These are phyloP conservation scores for Colletotrichum graminicola DNA, from an alignment of 2,329 filamentous ascomycete species.

Conservation along the genomic window DNA sequence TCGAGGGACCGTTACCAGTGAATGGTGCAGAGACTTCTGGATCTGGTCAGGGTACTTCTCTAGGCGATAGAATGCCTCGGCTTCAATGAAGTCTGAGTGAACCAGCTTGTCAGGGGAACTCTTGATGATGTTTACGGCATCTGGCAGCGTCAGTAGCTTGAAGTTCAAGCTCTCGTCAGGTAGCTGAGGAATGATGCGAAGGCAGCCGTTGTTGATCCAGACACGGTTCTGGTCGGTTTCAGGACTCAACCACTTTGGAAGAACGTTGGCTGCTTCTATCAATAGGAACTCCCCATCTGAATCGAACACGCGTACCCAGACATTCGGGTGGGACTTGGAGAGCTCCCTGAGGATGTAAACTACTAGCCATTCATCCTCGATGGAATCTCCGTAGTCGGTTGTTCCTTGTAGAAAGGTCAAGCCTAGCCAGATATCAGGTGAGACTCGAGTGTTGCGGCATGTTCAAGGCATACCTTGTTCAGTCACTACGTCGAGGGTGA, in stretches of 20 bases:
- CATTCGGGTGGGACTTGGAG: conserved; percentile 75
- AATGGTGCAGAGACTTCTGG: conserved; percentile 79
- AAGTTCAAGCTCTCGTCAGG: conserved; percentile 54
- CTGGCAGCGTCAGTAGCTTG: conserved; percentile 65
- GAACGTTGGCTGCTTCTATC: conserved; percentile 88
- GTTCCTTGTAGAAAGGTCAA: conserved; percentile 77
- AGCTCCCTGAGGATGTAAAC: conserved; percentile 90
- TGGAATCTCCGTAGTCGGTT: conserved; percentile 92
- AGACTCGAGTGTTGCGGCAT: background rate
- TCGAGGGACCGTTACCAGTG: conserved; percentile 80
- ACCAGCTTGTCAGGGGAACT: conserved; percentile 70
- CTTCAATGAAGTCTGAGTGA: conserved; percentile 80
- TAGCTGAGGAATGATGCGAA: conserved; percentile 77
- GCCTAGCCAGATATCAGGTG: conserved; percentile 51
- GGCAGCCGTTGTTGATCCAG: conserved; percentile 85
- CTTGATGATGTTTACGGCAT: conserved; percentile 73
- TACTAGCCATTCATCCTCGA: conserved; percentile 98
- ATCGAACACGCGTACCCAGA: conserved; percentile 88
- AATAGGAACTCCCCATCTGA: conserved; percentile 95
- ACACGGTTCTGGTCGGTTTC: conserved; percentile 89
- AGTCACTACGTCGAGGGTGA: conserved; percentile 76
- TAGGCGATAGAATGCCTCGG: conserved; percentile 91
- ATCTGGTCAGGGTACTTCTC: conserved; percentile 86
- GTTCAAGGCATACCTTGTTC: conserved; percentile 61
- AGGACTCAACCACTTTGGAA: conserved; percentile 92